Conservation (phyloP, 257 asterid genomes). For the Ligustrum vulgare region DNA sequence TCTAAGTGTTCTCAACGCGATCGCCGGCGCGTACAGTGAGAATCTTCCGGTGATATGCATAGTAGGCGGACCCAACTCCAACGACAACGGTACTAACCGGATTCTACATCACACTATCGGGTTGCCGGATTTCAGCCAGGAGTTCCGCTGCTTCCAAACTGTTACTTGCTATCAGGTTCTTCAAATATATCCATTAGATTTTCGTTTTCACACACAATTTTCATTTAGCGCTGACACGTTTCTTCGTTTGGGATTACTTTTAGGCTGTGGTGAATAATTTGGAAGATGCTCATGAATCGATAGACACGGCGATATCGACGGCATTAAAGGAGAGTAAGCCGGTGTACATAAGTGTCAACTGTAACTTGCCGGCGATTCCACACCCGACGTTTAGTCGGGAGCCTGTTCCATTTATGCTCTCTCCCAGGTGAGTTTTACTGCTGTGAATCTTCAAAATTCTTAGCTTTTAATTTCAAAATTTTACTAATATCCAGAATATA, state of each 20-base stretch:
- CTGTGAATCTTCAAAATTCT: neutral
- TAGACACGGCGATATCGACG: conserved; percentile 78
- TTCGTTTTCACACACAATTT: neutral
- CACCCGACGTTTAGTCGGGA: conserved; percentile 73
- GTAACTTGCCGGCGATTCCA: conserved; percentile 72
- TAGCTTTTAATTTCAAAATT: neutral
- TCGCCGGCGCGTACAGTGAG: conserved; percentile 91
- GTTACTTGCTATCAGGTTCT: conserved; percentile 80
- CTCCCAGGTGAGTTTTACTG: conserved; percentile 50
- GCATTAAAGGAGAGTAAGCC: conserved; percentile 88
- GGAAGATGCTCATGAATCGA: conserved; percentile 83
- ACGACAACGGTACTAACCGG: conserved; percentile 73
- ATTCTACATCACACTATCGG: conserved; percentile 85
- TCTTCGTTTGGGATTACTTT: conserved; percentile 11
- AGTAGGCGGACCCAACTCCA: conserved; percentile 84
- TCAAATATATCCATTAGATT: neutral
- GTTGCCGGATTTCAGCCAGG: conserved; percentile 77
- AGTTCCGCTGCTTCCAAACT: conserved; percentile 80
- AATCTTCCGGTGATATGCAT: conserved; percentile 78
- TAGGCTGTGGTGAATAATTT: conserved; percentile 81
- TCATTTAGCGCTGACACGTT: neutral
- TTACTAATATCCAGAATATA: neutral
- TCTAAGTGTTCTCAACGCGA: conserved; percentile 71
- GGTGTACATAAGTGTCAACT: conserved; percentile 71
- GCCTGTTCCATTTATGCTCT: conserved; percentile 67